A percentile compares a stretch with the other conserved stretches of the same genome.
phyloP scores from a whole-genome alignment of 768 basidiomycete genomes.

The Leccinum aurantiacum region DNA sequence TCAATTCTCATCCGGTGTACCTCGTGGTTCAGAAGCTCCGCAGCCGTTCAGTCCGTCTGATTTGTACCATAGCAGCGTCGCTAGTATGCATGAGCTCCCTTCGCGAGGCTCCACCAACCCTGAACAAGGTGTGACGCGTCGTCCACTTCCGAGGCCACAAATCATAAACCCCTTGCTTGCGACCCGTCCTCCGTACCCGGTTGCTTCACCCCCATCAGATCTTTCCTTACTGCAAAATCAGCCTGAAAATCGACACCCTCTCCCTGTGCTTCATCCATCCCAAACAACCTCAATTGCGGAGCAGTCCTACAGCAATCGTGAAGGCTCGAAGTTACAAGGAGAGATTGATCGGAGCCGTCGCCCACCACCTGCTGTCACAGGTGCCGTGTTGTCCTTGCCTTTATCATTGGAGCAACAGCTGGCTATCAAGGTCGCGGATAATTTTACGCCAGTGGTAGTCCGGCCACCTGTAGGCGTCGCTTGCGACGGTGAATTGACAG shows the following conservation, averaged over 20 bases:
- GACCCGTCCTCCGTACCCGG: not conserved
- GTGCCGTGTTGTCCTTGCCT: not conserved
- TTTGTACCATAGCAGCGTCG: slow-evolving; percentile 21
- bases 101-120: not conserved
- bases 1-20: not conserved
- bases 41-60: slow-evolving; percentile 12
- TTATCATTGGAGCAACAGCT: slow-evolving; percentile 1
- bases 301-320: not conserved
- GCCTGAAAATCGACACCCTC: not conserved
- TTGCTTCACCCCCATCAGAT: not conserved
- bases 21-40: slow-evolving; percentile 1
- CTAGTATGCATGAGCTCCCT: slow-evolving; percentile 4
- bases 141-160: slow-evolving; percentile 7
- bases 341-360: not conserved
- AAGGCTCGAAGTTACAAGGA: not conserved
- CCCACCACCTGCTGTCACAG: not conserved
- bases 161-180: not conserved
- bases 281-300: not conserved
- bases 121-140: not conserved
- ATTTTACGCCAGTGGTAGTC: not conserved
- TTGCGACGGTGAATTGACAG: not conserved
- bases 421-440: not conserved
- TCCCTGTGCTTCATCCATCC: not conserved
- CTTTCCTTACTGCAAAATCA: not conserved
- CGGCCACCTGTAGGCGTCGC: not conserved